Conservation (phyloP, 2,329 filamentous ascomycete genomes). For the Helotiales sp. region DNA sequence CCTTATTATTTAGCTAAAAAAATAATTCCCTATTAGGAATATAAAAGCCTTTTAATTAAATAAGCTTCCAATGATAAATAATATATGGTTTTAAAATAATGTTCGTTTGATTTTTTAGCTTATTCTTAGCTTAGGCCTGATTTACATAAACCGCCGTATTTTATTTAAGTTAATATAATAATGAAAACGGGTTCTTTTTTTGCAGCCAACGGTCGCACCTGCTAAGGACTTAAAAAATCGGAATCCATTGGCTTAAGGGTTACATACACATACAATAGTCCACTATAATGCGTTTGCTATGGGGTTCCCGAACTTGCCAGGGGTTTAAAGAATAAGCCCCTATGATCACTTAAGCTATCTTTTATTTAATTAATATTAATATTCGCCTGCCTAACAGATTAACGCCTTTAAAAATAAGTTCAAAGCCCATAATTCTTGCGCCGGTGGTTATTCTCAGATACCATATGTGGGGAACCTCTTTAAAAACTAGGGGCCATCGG, state of each 20-base stretch:
- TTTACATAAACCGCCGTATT: neutral
- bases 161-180: neutral
- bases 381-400: neutral
- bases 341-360: neutral
- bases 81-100: neutral
- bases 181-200: neutral
- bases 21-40: neutral
- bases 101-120: neutral
- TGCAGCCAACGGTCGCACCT: slow-evolving; percentile 2
- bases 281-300: neutral
- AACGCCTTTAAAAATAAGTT: neutral
- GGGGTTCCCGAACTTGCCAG: neutral
- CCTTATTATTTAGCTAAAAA: neutral
- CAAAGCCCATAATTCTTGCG: neutral
- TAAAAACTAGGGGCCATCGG: no score
- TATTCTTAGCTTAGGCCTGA: neutral
- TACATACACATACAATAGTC: neutral
- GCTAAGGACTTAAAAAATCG: neutral
- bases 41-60: neutral
- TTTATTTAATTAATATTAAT: neutral
- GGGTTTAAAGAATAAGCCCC: neutral
- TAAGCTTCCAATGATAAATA: neutral
- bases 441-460: no score
- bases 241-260: neutral
- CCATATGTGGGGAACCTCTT: no score